Base-by-base conservation (phyloP, 1,284 basidiomycete genomes). In the Cryptococcus wingfieldii region DNA sequence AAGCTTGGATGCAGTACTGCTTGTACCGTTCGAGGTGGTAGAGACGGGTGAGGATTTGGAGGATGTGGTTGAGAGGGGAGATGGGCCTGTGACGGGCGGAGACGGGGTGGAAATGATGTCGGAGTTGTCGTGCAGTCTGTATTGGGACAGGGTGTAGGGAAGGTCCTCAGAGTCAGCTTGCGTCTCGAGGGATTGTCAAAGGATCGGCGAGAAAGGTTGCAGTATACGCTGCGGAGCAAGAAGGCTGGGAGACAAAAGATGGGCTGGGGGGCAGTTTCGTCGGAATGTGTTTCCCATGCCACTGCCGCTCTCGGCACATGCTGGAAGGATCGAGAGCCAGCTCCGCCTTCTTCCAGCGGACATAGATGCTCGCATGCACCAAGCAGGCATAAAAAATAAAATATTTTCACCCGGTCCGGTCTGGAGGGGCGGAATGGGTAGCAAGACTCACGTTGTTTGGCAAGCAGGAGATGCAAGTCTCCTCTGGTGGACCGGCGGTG, bases 31-130 rank as follows among this genome's bases (percentile, higher is more conserved):
- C 9, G 65, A 66, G 31, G 58, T 60, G 34, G 56, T 66, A 12
- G 69, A 69, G 47, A 50, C 50, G 4, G 69, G 69, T n/a, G 68
- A 71, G 12, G 69, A 68, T 51, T 71, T 69, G 10, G 64, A 66
- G 14, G 72, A 75, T 47, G 68, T 67, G 25, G 67, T 66, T 28
- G 72, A 73, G 19, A 59, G 61, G 25, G 72, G 72, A 16, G 73
- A 75, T 19, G 71, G 72, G 43, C 71, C 71, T 49, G 58, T 61
- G 49, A 68, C 64, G 39, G 68, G 67, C 42, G 72, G 70, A 51
- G 72, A 72, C 16, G 70, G 68, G 27, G 69, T 69, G 50, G 70
- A 67, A 66, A 72, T 71, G 59, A 57, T 72, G 69, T 58, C 53
- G 59, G 50, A 41, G 49, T 51, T 41, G 50, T 28, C 38, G 23